Base-by-base conservation (phyloP, 768 basidiomycete genomes). In the Podaxis sp. region DNA sequence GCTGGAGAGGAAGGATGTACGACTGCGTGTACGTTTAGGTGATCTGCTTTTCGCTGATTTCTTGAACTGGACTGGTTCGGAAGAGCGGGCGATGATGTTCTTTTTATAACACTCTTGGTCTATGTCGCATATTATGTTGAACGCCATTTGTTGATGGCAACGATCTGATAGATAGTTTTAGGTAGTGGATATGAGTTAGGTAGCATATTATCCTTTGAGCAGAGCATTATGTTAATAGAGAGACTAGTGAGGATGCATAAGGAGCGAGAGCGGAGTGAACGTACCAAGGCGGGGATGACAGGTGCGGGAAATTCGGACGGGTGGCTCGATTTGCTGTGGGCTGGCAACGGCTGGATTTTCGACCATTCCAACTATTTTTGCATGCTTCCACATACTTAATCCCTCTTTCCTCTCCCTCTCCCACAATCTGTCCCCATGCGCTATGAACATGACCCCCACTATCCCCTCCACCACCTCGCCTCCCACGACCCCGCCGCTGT, bases 401-500 rank as follows among this genome's bases (percentile, higher is more conserved):
- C 67, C 75, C 71, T 74, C 64, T 68, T 68, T 68, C 72, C 64
- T 66, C 68, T 68, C 49, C 62, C 71, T 70, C 66, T 68, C 58
- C 67, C 66, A 59, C 60, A 70, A 51, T 66, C 67, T 66, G 50
- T 66, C 67, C 66, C 63, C 56, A 73, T 75, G 73, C 71, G 70
- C 67, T 71, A 69, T 71, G 64, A 60, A 63, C 68, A 69, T 65
- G 77, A 80, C 72, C 78, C 80, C 52, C 62, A 64, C 63, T 70
- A 69, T 77, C 77, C 66, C 76, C 80, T 73, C 80, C 78, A 66
- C 81, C 78, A 69, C 62, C 69, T 77, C 77, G 72, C 79, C 76
- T 76, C 74, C 65, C 81, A 80, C 59, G 90, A 91, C 79, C 87
- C 88, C 67, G 77, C 84, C 67, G 77, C 84, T 55, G 87, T 88